phyloP scores from a whole-genome alignment of 371 early-diverging fungal species.

The Mucor indicus region DNA sequence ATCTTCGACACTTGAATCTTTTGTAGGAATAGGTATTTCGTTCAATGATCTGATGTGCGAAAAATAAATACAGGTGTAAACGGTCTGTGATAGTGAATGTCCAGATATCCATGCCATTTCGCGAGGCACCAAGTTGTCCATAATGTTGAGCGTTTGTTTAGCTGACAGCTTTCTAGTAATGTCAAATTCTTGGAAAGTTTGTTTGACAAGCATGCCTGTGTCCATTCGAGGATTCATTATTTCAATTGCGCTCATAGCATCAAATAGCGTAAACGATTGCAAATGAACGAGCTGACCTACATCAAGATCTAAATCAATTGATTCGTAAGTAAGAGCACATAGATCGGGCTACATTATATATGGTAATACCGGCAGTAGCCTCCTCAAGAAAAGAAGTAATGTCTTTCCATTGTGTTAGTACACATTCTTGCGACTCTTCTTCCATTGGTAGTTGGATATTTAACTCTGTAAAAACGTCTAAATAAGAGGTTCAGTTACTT shows the following conservation, averaged over 20 bases:
- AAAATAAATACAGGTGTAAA: conserved; percentile 69
- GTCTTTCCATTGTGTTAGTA: conserved; percentile 48
- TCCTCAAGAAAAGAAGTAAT: conserved; percentile 51
- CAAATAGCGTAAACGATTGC: conserved; percentile 62
- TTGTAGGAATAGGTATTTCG: conserved; percentile 16
- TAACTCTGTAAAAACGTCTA: conserved; percentile 24
- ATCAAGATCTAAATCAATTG: conserved; percentile 66
- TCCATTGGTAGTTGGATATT: conserved; percentile 17
- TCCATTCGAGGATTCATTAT: conserved; percentile 88
- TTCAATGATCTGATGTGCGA: conserved; percentile 49
- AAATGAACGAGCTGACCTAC: conserved; percentile 64
- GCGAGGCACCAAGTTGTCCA: conserved; percentile 63
- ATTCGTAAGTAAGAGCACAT: too few relatives aligned
- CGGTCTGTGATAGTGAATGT: conserved; percentile 68
- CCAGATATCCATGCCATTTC: conserved; percentile 78
- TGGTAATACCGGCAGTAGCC: conserved; percentile 57
- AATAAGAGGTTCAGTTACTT: too few relatives aligned
- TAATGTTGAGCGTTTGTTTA: conserved; percentile 58
- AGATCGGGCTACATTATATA: too few relatives aligned
- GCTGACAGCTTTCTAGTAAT: conserved; percentile 33
- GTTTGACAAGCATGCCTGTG: conserved; percentile 62
- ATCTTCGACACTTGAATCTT: conserved; percentile 15
- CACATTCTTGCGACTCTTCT: conserved; percentile 7
- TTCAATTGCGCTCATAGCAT: conserved; percentile 81
- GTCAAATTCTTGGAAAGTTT: conserved; percentile 36